A percentile compares a stretch with the other conserved stretches of the same genome.
phyloP scores from a whole-genome alignment of 1,284 basidiomycete species.

The Sanghuangporus sanghuang region DNA sequence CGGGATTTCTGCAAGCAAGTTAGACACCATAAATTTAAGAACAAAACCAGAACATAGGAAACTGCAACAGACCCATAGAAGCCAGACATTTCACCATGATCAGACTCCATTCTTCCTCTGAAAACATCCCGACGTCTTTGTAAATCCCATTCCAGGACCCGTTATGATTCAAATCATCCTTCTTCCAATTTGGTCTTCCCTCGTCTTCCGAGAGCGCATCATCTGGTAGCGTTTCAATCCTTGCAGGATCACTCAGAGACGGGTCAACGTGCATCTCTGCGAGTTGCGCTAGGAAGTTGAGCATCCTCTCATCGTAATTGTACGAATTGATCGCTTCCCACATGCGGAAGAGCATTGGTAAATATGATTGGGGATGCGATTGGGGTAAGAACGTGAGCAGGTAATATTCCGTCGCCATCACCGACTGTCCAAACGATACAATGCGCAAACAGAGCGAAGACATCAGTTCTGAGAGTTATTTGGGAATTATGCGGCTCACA shows the following conservation, averaged over 20 bases:
- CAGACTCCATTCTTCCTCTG: slow-evolving; percentile 80
- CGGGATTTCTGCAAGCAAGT: slow-evolving; percentile 50
- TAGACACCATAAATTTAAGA: slow-evolving; percentile 17
- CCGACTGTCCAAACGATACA: slow-evolving; percentile 41
- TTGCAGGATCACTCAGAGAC: slow-evolving; percentile 63
- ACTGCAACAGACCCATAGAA: slow-evolving; percentile 64
- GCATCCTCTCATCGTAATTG: slow-evolving; percentile 79
- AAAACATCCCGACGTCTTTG: slow-evolving; percentile 85
- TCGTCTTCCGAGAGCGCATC: slow-evolving; percentile 66
- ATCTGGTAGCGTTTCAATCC: slow-evolving; percentile 60
- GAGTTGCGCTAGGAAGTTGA: slow-evolving; percentile 64
- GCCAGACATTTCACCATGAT: slow-evolving; percentile 91
- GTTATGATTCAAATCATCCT: slow-evolving; percentile 37
- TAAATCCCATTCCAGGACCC: slow-evolving; percentile 63
- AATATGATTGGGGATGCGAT: slow-evolving; percentile 74
- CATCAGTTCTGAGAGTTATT: not conserved
- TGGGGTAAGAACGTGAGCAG: slow-evolving; percentile 77
- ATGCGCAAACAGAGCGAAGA: not conserved
- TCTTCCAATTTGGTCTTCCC: slow-evolving; percentile 51
- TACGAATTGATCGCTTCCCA: slow-evolving; percentile 85
- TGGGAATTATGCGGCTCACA: slow-evolving; percentile 38
- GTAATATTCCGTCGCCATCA: slow-evolving; percentile 78
- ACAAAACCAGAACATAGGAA: not conserved
- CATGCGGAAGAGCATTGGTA: slow-evolving; percentile 74
- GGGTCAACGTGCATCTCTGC: slow-evolving; percentile 73